phyloP scores from a whole-genome alignment of 2,329 filamentous ascomycete genomes.

The Xylariaceae sp. region DNA sequence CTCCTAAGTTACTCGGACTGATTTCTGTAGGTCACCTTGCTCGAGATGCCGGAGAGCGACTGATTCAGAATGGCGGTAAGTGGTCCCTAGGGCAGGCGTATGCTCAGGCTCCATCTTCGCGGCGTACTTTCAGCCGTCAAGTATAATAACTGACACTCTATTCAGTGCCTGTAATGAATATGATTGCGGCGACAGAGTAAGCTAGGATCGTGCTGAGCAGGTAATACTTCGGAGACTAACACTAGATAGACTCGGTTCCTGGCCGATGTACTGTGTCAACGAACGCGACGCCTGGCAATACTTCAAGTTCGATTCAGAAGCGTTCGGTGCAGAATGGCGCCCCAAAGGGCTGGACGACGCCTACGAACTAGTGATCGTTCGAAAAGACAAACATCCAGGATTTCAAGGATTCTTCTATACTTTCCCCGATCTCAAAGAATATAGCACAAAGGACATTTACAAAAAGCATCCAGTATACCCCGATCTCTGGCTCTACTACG shows the following conservation, averaged over 20 bases:
- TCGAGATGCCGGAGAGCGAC: constrained; percentile 6
- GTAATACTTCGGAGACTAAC: constrained; percentile 22
- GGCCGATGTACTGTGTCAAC: constrained; percentile 28
- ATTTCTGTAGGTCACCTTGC: constrained; percentile 5
- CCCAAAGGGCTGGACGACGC: constrained; percentile 20
- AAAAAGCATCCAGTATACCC: constrained; percentile 19
- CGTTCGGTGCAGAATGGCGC: constrained; percentile 36
- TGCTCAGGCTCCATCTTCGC: too few relatives aligned
- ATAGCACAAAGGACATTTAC: constrained; percentile 25
- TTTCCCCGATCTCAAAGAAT: constrained; percentile 22
- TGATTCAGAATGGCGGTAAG: constrained; percentile 7
- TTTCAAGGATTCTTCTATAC: constrained; percentile 23
- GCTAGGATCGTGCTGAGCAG: constrained; percentile 37
- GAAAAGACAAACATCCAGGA: constrained; percentile 24
- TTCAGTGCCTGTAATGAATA: neutral
- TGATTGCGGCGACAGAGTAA: neutral
- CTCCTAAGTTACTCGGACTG: too few relatives aligned
- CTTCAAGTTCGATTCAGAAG: constrained; percentile 35
- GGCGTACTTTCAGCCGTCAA: too few relatives aligned
- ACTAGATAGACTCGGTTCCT: constrained; percentile 26
- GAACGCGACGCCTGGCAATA: constrained; percentile 35
- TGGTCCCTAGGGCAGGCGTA: too few relatives aligned
- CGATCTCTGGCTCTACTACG: constrained; percentile 21
- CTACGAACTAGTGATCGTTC: constrained; percentile 35
- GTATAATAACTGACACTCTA: constrained; percentile 11